Conservation (phyloP, 73 alveolate genomes). For the Effrenium voratum region DNA sequence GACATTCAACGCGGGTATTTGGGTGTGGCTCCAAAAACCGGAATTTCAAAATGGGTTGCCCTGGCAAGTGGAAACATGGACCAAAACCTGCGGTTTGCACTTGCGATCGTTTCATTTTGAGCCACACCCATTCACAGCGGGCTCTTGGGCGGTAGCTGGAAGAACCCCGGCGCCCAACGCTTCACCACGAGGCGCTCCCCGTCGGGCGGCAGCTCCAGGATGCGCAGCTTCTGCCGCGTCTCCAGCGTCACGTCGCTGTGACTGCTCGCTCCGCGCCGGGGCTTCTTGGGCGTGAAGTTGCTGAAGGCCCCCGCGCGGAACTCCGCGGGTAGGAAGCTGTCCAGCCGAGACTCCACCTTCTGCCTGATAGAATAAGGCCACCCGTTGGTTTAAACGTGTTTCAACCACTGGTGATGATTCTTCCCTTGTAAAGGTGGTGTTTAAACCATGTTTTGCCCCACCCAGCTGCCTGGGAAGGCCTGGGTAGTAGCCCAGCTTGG, state of each 20-base stretch:
- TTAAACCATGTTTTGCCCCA: neutral
- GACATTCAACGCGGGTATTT: no score
- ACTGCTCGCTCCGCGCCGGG: neutral
- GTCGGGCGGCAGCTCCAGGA: constrained; percentile 71
- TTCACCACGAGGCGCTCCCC: constrained; percentile 58
- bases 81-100: no score
- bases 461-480: constrained; percentile 50
- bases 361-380: no score
- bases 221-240: constrained; percentile 36
- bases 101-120: no score
- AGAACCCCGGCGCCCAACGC: constrained; percentile 63
- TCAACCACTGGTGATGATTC: no score
- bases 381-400: no score
- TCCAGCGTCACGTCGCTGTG: constrained; percentile 61
- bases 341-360: constrained; percentile 66
- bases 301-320: constrained; percentile 74
- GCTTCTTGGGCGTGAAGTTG: neutral
- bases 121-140: no score
- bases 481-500: constrained; percentile 45
- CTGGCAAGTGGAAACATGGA: no score
- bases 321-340: constrained; percentile 66
- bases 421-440: no score
- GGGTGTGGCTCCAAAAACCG: no score
- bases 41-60: no score
- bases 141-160: constrained; percentile 7